Evolutionary conservation across 805 yeast genomes (phyloP), one percentile per base, ranked within the genome.

Genomic region (Starmera quercuum): DNA sequence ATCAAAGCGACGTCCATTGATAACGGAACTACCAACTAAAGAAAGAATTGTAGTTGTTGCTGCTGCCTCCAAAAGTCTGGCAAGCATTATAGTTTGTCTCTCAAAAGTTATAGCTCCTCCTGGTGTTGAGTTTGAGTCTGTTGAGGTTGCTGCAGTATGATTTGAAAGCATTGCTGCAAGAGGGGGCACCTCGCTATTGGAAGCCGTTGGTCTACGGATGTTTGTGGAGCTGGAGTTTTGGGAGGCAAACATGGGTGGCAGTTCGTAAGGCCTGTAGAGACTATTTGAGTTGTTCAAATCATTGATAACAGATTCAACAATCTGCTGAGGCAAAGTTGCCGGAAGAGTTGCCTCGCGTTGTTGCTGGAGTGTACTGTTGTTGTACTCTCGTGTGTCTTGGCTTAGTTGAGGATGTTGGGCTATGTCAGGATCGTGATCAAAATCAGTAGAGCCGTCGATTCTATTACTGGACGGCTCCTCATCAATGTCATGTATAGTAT

Each of bases 31-130:
- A 8, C 59, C 69, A 29, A 66, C 54, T 13, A 68, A 39, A 6
- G 67, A 57, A 3, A 49, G 44, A 3, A 68, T 66, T 0, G 73
- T 66, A 3, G 70, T 65, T 1, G 62, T 55, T 0, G 73, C 69
- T 1, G 73, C 73, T 15, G 64, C 46, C 14, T 68, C 67, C 20
- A 67, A 41, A 14, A 67, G 44, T 23, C 70, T 48, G 2, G 72
- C 61, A 6, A 67, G 50, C 57, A 66, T 60, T 12, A 61, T 58
- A 2, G 67, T 56, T 36, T 67, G 73, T 18, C 46, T 42, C n/a
- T 44, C 44, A 21, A 48, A 42, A 1, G 53, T 32, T 12, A 33
- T 31, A 3, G 29, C 15, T 11, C 11, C 16, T 26, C 5, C 16
- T 20, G 20, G n/a, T 29, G 6, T 18, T 29, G 20, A 6, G 19